Evolutionary conservation across 1,139 yeast genomes (phyloP), one percentile per base, ranked within the genome.

Genomic region (Magnusiomyces suaveolens): DNA sequence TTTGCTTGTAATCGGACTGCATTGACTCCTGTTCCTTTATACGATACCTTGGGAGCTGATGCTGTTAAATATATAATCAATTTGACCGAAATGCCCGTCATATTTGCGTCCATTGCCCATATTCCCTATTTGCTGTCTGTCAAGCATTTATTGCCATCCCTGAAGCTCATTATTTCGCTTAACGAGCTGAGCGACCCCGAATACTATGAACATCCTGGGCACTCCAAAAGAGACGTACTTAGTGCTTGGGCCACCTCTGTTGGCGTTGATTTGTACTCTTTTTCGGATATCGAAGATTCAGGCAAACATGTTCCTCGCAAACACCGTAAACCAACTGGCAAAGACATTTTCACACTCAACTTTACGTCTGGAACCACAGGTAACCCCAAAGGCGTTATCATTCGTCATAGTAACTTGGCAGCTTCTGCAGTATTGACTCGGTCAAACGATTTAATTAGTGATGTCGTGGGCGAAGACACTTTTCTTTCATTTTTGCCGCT

Each of bases 311-410:
- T 74, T 61, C 78, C 79, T 2, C 64, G 72, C 8, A 72, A 75
- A 0, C 74, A 74, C 51, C 67, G 71, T 41, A 78, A 80, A 6
- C 86, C 89, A 18, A 66, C 64, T 0, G 77, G 82, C 0, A 77
- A 80, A 4, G 76, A 83, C 41, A 59, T 76, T 20, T 79, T 81
- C 61, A 83, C 90, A 51, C 81, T 86, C 59, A 81, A 84, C 48
- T 86, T 84, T 69, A 86, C 95, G 14, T 82, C 89, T 8, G 90
- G 90, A 38, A 83, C 90, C 25, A 83, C 90, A 2, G 89, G 89
- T 20, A 67, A 29, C 51, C 90, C 90, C 20, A 84, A 84, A 67
- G 90, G 90, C 50, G 90, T 82, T n/a, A 77, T 79, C 38, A 70
- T 84, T n/a, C n/a, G n/a, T n/a, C n/a, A n/a, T 60, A 72, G 79